Base-by-base conservation (phyloP, 176 grass and related monocot species). In the Guadua angustifolia region DNA sequence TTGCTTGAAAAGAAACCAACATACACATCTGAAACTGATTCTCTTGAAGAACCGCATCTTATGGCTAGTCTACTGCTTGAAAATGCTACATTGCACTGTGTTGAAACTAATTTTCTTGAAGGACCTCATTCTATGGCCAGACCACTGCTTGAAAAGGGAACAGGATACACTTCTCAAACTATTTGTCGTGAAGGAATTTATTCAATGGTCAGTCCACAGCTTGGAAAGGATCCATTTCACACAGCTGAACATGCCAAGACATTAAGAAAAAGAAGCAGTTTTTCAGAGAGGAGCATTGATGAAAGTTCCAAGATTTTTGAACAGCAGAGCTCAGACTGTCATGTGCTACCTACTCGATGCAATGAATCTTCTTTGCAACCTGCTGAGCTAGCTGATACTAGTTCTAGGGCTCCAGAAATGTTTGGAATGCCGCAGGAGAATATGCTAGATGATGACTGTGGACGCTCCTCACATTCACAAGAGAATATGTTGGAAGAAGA, bases 301-400 rank as follows among this genome's bases (percentile, higher is more conserved):
- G 62, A 69, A 49, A 75, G 6, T 25, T 47, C 38, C 2, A 75
- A 18, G 53, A 58, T n/a, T 55, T 25, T 61, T 76, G 86, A 52
- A 82, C 78, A 82, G 2, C 70, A 76, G 39, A 75, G 50, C 25
- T 81, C 47, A 38, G 78, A 72, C 35, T 81, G 36, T 67, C 69
- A 81, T 67, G 49, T 79, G 11, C 9, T 24, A 26, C 50, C 60
- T 60, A 8, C 49, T 84, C 35, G 35, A 75, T 49, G 42, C 12
- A 25, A 75, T 70, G 63, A 49, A 82, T 73, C 79, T 50, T 49
- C 63, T 38, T 14, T 60, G 25, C 49, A 57, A 75, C 39, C 42
- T n/a, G 12, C 4, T 38, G 61, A 19, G 1, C 19, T 88, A 16
- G 49, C 13, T 77, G 18, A 52, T 55, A 43, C 29, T 71, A 55